Conservation (phyloP, 768 basidiomycete species). For the Tylopilus balloui region DNA sequence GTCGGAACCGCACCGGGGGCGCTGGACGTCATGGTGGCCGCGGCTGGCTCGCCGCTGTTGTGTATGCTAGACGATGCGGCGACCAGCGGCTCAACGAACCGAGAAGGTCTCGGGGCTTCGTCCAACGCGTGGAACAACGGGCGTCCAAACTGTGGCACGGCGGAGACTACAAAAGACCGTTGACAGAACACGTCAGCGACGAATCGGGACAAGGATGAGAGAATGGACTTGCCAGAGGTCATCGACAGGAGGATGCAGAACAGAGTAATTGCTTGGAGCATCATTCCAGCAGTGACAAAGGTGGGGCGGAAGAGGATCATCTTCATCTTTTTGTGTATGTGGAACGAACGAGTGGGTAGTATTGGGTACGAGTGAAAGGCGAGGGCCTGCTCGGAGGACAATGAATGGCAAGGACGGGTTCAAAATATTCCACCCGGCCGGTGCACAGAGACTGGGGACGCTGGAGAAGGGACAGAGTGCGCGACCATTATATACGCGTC, state of each 20-base stretch:
- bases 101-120: not conserved
- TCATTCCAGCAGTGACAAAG: conserved; percentile 9
- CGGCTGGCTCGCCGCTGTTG: not conserved
- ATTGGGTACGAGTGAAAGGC: not conserved
- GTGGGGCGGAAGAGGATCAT: conserved; percentile 23
- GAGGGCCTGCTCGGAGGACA: conserved; percentile 13
- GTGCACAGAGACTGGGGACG: not conserved
- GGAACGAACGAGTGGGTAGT: not conserved
- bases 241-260: conserved; percentile 7
- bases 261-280: conserved; percentile 5
- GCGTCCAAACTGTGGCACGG: conserved; percentile 20
- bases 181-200: not conserved
- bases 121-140: conserved; percentile 13
- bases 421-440: not conserved
- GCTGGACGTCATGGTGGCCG: not conserved
- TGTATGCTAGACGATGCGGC: not conserved
- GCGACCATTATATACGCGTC: conserved; percentile 9
- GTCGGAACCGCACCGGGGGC: not conserved
- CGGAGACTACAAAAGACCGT: conserved; percentile 5
- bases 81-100: not conserved
- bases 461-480: not conserved
- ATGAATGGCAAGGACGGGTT: not conserved
- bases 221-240: conserved; percentile 12
- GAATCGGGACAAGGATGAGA: not conserved
- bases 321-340: conserved; percentile 4